A percentile compares a stretch with the other conserved stretches of the same genome.
Conservation (phyloP, 192 early-diverging fungal genomes). For the Umbelopsis sp. region DNA sequence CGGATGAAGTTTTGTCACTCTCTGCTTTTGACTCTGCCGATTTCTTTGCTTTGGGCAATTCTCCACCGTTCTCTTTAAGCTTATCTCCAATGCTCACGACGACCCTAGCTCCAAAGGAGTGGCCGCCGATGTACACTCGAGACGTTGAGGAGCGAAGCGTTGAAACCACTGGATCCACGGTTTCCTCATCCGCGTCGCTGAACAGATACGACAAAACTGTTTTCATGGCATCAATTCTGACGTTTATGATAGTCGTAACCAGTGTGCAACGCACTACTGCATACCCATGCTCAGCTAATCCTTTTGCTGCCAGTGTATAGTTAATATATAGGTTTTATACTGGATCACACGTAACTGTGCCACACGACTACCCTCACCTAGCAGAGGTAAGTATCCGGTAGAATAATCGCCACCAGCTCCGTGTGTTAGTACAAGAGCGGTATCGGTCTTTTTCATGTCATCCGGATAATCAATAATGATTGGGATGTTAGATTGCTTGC, state of each 20-base stretch:
- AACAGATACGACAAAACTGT: not conserved
- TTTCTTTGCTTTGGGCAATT: not conserved
- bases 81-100: not conserved
- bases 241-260: not conserved
- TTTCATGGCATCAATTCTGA: not conserved
- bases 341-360: not conserved
- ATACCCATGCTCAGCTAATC: not conserved
- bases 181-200: not conserved
- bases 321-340: too few species aligned
- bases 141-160: not conserved
- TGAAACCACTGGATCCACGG: not conserved
- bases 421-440: constrained; percentile 2
- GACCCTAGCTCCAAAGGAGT: constrained; percentile 2
- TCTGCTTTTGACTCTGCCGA: not conserved
- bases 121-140: not conserved
- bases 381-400: constrained; percentile 1
- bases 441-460: not conserved
- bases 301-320: not conserved
- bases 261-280: not conserved
- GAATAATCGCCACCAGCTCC: constrained; percentile 1
- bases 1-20: not conserved
- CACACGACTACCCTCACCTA: not conserved
- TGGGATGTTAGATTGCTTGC: not conserved
- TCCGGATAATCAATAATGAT: not conserved
- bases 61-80: not conserved